Evolutionary conservation across 2,329 filamentous ascomycete species (phyloP), one percentile per base, ranked within the genome.

Genomic region (Hypoxylon sp.): DNA sequence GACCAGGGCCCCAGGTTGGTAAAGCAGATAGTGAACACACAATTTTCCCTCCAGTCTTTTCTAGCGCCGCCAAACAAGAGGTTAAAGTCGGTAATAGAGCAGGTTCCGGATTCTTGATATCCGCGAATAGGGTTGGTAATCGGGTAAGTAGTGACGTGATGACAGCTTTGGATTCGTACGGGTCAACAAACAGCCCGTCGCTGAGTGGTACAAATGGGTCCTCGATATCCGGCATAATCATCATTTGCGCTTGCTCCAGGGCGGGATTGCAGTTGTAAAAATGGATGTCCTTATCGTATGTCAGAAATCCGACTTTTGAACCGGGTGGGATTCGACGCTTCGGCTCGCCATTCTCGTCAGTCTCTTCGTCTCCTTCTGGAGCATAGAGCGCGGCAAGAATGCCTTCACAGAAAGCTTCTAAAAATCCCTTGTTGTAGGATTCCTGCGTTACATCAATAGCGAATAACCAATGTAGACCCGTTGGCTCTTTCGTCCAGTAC

Each of bases 201-300:
- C 92, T 94, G 17, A 99, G 85, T 2, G 96, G 94, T 14, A 98
- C 90, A 78, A 99, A 99, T 0, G 96, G 96, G 73, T 99, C 96
- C 75, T 98, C 94, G 53, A 99, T 87, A 78, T 99, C 96, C 3
- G 96, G 93, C 93, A 99, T 97, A 55, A 99, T 94, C 85, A 99
- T 89, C 94, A 99, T 98, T 78, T 99, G 96, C 9, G 96, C 94
- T 81, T 94, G 90, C 61, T 96, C 91, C 46, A 98, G 84, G 44
- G 87, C 87, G 39, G 94, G 81, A 76, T 91, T 94, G 74, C 97
- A 90, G 77, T 98, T 98, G 84, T 98, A 99, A 80, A 98, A 99
- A 78, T 99, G 96, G 66, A 99, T 92, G 75, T 98, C 94, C 80
- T 94, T 95, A 83, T 99, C 96, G 79, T 92, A 99, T 1, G 96